Base-by-base conservation (phyloP, 495 filamentous ascomycete genomes). In the Trichoderma parareesei region DNA sequence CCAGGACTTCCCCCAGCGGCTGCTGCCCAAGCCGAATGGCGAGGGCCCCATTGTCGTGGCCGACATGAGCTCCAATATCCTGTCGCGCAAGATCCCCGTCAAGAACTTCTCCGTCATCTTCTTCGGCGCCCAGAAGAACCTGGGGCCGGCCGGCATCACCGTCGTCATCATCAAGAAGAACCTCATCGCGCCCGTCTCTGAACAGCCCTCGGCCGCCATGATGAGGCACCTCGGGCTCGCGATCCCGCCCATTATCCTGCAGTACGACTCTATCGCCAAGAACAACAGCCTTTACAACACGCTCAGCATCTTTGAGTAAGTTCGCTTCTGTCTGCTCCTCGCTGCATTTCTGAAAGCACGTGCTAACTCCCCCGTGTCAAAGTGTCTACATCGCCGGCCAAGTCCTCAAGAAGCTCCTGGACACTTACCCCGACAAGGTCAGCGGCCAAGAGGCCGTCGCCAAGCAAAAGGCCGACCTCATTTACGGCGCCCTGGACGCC, bases 261-360 rank as follows among this genome's bases (percentile, higher is more conserved):
- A 90, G 73, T 98, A 92, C 74, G 83, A 88, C 59, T 88, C 83
- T 0, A 85, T 90, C 44, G 88, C 90, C 20, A 92, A 92, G 80
- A 92, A 92, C 76, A 92, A 92, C 78, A 91, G 87, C 67, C 80
- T 98, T 62, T 96, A 97, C 78, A 97, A 97, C 78, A 98, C 93
- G 3, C 81, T 98, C 37, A 90, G 90, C 66, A 97, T 98, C 69
- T 96, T 97, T 75, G 90, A 90, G 78, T 85, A 71, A 62, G 80
- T 68, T 38, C 2, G 27, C 65, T 33, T 43, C 5, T 42, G 3
- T 62, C 62, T 65, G 16, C 13, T 27, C 5, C 46, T 8, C 18
- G 11, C 1, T 16, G 3, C 9, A 27, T 20, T 0, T 13, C 3
- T 5, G 6, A 16, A 43, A 16, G 18, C 46, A 38, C n/a, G 38